Evolutionary conservation across 2,329 filamentous ascomycete genomes (phyloP), one percentile per base, ranked within the genome.

Genomic region (Dactylellina cionopaga): DNA sequence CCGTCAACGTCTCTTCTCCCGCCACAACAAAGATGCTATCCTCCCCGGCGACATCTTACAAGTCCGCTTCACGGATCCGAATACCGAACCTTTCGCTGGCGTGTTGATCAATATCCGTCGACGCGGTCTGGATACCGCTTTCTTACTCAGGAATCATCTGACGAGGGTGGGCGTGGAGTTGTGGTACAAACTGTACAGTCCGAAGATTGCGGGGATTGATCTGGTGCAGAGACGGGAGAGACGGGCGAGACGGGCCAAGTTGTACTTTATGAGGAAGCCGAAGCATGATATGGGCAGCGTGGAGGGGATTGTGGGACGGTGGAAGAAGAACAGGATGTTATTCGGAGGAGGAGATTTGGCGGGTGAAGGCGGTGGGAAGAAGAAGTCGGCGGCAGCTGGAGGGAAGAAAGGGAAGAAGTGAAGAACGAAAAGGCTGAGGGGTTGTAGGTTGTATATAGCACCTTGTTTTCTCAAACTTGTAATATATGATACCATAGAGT

Each of bases 151-250:
- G 64, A 94, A 94, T 77, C 89, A 96, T 79, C 83, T 99, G 77
- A 93, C 92, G 76, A 87, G 91, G 77, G 87, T 96, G 5, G 91
- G 92, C 72, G 92, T 96, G 71, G 95, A 99, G 86, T 95, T 96
- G 92, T 96, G 92, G 89, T 92, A 91, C 82, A 99, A 99, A 85
- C 85, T 98, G 69, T 98, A 95, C 84, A 91, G 88, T 79, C 94
- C 94, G 72, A 90, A 91, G 79, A 90, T 98, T 29, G 88, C 90
- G 79, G 92, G 91, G 75, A 92, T 99, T 78, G 94, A 99, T 82
- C 90, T 99, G 77, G 91, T 98, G 81, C 92, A 96, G 87, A 85
- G 94, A 77, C 86, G 88, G 75, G 73, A 64, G 62, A 95, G 92
- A 89, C 87, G 92, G 80, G 92, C 92, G 75, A 89, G 93, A 80